Base-by-base conservation (phyloP, 139 green algal species). In the Ettlia oleoabundans region DNA sequence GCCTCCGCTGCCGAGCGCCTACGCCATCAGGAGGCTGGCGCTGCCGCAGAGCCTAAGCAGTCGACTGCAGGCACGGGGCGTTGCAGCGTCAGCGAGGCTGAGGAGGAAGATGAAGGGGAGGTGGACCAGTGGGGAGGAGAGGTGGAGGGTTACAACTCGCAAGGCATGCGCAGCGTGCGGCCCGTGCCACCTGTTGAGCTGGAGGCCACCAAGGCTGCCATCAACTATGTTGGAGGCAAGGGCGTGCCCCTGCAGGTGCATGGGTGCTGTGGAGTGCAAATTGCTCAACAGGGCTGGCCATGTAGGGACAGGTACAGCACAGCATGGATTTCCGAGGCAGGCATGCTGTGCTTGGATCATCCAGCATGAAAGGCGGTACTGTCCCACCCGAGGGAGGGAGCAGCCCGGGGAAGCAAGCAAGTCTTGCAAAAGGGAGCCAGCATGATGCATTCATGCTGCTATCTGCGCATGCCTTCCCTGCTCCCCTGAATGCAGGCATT, bases 211-310 rank as follows among this genome's bases (percentile, higher is more conserved):
- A 47, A 35, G 37, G 24, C 30, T 24, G 53, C 37, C 8, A 15
- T 41, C 6, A 80, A 80, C 52, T 26, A 41, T 9, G 73, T 80
- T 0, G 53, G 73, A 37, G 73, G 73, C 73, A 80, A 55, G 35
- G 10, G 8, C 33, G 35, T 55, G 26, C 73, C 21, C 35, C 38
- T 80, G 53, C 73, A 80, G 73, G 73, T 78, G 28, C 47, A n/a
- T n/a, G n/a, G n/a, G n/a, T n/a, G n/a, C n/a, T n/a, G n/a, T n/a
- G n/a, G n/a, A n/a, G n/a, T n/a, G n/a, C n/a, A n/a, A n/a, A n/a
- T n/a, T n/a, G n/a, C n/a, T n/a, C n/a, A n/a, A n/a, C n/a, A n/a
- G n/a, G n/a, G n/a, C n/a, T n/a, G n/a, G n/a, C n/a, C n/a, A n/a
- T n/a, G n/a, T n/a, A n/a, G n/a, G n/a, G n/a, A n/a, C n/a, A n/a